Conservation (phyloP, 306 rosid species). For the Vigna nakashimae region DNA sequence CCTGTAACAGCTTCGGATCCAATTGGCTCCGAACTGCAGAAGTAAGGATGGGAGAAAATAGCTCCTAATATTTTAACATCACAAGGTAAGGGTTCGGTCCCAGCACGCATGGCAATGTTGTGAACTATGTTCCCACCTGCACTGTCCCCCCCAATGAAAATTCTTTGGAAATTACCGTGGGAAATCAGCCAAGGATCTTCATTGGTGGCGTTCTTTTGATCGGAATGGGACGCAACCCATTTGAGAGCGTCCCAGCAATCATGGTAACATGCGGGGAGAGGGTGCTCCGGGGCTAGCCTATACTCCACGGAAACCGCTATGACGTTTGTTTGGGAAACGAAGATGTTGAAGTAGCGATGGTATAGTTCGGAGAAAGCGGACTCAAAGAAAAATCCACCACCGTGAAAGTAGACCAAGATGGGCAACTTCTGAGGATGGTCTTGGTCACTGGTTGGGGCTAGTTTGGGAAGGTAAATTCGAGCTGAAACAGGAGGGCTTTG, state of each 20-base stretch:
- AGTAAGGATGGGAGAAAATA: constrained; percentile 53
- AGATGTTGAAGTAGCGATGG: constrained; percentile 43
- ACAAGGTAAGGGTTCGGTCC: constrained; percentile 47
- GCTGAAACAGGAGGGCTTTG: constrained; percentile 52
- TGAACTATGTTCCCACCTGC: constrained; percentile 67
- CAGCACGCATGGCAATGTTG: constrained; percentile 55
- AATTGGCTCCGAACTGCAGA: constrained; percentile 49
- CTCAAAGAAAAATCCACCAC: constrained; percentile 52
- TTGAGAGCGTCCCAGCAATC: constrained; percentile 59
- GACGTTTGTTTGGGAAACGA: constrained; percentile 44
- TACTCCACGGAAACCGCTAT: constrained; percentile 62
- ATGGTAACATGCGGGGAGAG: constrained; percentile 52
- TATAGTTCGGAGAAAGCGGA: constrained; percentile 53
- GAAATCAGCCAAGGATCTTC: constrained; percentile 58
- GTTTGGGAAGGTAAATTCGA: constrained; percentile 55
- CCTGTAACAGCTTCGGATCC: constrained; percentile 31
- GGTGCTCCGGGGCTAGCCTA: constrained; percentile 58
- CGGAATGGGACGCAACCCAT: constrained; percentile 45
- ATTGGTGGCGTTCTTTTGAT: not conserved
- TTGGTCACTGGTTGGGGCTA: not conserved
- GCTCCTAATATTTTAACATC: constrained; percentile 47
- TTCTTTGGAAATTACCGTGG: constrained; percentile 43
- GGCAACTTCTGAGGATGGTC: constrained; percentile 44
- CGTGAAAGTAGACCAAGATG: constrained; percentile 63
- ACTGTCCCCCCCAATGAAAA: constrained; percentile 68